Conservation (phyloP, 1,284 basidiomycete species). For the Apiotrichum veenhuisii region DNA sequence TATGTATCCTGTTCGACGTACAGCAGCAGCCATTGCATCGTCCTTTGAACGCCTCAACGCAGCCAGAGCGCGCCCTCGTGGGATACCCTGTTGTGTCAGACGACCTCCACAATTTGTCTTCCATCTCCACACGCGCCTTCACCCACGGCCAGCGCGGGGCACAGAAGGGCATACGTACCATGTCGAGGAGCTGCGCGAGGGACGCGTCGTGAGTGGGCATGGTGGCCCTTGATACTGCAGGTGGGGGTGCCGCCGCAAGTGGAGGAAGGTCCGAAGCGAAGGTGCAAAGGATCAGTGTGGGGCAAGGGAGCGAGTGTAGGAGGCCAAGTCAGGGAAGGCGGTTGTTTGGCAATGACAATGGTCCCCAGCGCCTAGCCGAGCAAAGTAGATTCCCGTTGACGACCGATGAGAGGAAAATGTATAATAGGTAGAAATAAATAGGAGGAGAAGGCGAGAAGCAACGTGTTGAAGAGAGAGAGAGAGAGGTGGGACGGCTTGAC, state of each 20-base stretch:
- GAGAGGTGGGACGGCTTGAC: too few relatives aligned
- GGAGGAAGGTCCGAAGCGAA: neutral
- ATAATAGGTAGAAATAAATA: too few relatives aligned
- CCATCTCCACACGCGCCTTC: too few relatives aligned
- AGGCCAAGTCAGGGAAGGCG: neutral
- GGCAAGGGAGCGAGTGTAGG: neutral
- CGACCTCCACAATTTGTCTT: neutral
- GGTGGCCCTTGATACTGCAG: neutral
- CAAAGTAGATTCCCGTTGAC: too few relatives aligned
- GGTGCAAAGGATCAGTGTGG: neutral
- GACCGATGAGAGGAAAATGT: too few relatives aligned
- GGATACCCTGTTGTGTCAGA: conserved; percentile 63
- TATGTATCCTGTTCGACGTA: conserved; percentile 50
- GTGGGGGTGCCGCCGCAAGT: neutral
- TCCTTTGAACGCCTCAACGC: conserved; percentile 67
- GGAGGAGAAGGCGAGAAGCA: too few relatives aligned
- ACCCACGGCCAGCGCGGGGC: too few relatives aligned
- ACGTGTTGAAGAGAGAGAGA: too few relatives aligned
- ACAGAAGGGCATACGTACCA: conserved; percentile 12
- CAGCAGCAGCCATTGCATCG: conserved; percentile 86
- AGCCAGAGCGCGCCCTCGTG: conserved; percentile 66
- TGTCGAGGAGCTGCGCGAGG: conserved; percentile 36
- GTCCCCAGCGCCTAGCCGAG: too few relatives aligned
- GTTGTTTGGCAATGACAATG: neutral
- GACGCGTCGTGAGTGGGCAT: conserved; percentile 14